A percentile compares a stretch with the other conserved stretches of the same genome.
Evolutionary conservation across 2,329 filamentous ascomycete species (phyloP).

Genomic region (Corynespora cassiicola): DNA sequence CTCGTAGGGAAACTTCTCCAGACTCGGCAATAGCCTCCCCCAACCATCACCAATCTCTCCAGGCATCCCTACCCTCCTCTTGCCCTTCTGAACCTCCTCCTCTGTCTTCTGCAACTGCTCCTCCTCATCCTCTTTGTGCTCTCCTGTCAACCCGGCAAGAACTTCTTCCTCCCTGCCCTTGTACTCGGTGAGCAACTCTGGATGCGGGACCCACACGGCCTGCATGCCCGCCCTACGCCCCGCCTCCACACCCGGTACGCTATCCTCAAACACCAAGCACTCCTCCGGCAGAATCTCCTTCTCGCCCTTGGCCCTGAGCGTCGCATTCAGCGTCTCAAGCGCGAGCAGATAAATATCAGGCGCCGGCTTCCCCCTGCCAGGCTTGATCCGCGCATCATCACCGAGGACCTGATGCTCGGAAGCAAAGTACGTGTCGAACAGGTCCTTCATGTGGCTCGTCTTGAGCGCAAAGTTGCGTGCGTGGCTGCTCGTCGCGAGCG

Average conservation of each 20-base stretch:
- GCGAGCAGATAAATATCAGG: slow-evolving; percentile 95
- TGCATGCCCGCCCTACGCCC: slow-evolving; percentile 93
- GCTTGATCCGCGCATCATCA: slow-evolving; percentile 78
- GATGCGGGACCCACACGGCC: slow-evolving; percentile 90
- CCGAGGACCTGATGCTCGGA: slow-evolving; percentile 81
- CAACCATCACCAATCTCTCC: slow-evolving; percentile 68
- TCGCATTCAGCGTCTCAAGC: slow-evolving; percentile 81
- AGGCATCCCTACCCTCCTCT: slow-evolving; percentile 52
- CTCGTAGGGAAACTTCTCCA: slow-evolving; percentile 67
- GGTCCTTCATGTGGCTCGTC: slow-evolving; percentile 61
- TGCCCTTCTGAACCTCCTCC: slow-evolving; percentile 44
- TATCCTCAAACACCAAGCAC: slow-evolving; percentile 96
- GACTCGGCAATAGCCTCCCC: slow-evolving; percentile 58
- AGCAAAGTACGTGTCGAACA: slow-evolving; percentile 67
- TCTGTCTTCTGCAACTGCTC: slow-evolving; percentile 38
- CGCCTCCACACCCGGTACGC: slow-evolving; percentile 89
- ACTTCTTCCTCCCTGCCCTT: slow-evolving; percentile 79
- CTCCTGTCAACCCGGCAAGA: slow-evolving; percentile 79
- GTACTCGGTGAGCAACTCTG: slow-evolving; percentile 77
- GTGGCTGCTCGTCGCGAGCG: slow-evolving; percentile 83
- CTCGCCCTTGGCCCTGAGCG: slow-evolving; percentile 65
- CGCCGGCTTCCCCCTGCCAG: slow-evolving; percentile 88
- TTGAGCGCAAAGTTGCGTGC: slow-evolving; percentile 77
- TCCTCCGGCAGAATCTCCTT: slow-evolving; percentile 77
- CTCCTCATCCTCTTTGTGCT: slow-evolving; percentile 66